Base-by-base conservation (phyloP, 345 rosid species). In the Streptanthus diversifolius region DNA sequence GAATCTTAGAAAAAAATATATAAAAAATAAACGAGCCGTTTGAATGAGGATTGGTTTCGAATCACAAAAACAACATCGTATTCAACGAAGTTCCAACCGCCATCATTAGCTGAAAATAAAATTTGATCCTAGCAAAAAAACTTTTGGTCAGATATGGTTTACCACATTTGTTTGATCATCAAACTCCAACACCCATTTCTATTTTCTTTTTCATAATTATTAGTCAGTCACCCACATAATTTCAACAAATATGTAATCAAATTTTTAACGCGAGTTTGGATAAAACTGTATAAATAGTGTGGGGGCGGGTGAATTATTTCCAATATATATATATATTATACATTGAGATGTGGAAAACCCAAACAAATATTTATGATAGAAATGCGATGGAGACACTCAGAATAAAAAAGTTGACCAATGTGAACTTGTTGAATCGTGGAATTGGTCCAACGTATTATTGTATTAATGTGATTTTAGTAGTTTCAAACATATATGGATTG, bases 101-200 rank as follows among this genome's bases (percentile, higher is more conserved):
- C 74, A 58, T 45, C 56, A 69, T 69, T 69, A 17, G 54, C 43
- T 22, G 33, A 29, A 29, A 41, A 41, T 30, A 55, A 43, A 43
- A 5, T 21, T 19, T 15, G 36, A 70, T 70, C 35, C 25, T 21
- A 33, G 7, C 14, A 1, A 57, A 10, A 29, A 57, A 1, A 17
- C 7, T 36, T 22, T 33, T 53, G 14, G 75, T 71, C 51, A 71
- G 48, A 60, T 51, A 60, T 60, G 18, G 59, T 33, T 47, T 33
- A 33, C 17, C 36, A 8, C 47, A 25, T 37, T 60, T 49, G 75
- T 37, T 71, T 49, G 60, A 71, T 60, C 68, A 49, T 61, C 75
- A 49, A 71, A 71, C 51, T 71, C 39, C 40, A 60, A 48, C 67
- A 29, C 30, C 27, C 25, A 57, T 7, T 21, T 51, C 30, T 52